Conservation (phyloP, 768 basidiomycete genomes). For the Tephrocybe sp. region DNA sequence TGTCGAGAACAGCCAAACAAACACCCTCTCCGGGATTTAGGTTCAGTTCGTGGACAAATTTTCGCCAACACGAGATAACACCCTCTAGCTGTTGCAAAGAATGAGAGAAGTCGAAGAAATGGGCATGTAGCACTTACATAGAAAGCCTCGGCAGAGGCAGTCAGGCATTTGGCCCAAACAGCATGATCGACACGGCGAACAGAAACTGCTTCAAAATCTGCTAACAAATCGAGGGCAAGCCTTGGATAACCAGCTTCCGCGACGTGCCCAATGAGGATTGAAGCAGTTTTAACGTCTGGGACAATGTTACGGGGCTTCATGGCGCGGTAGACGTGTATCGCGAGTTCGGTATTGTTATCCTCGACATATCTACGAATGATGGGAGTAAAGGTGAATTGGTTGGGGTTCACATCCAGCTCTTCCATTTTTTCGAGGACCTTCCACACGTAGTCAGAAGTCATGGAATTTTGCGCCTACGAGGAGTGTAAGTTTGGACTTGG, state of each 20-base stretch:
- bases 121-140: conserved; percentile 52
- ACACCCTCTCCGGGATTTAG: conserved; percentile 75
- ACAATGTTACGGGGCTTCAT: conserved; percentile 54
- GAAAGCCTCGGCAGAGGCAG: conserved; percentile 58
- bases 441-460: conserved; percentile 40
- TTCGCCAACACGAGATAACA: conserved; percentile 60
- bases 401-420: conserved; percentile 45
- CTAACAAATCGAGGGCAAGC: conserved; percentile 72
- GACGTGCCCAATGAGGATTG: conserved; percentile 53
- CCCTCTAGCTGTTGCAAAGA: conserved; percentile 57
- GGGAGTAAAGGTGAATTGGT: conserved; percentile 50
- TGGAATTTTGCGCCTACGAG: conserved; percentile 46
- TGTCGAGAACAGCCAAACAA: conserved; percentile 66
- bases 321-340: conserved; percentile 58
- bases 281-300: conserved; percentile 48
- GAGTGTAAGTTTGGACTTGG: conserved; percentile 7
- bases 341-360: conserved; percentile 61
- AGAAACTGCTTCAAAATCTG: conserved; percentile 55
- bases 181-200: conserved; percentile 50
- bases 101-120: conserved; percentile 2
- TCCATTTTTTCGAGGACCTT: conserved; percentile 58
- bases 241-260: conserved; percentile 55
- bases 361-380: conserved; percentile 49
- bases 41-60: conserved; percentile 48
- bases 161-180: conserved; percentile 69